Evolutionary conservation across 2,329 filamentous ascomycete genomes (phyloP).

Genomic region (Monilinia vaccinii-corymbosi): DNA sequence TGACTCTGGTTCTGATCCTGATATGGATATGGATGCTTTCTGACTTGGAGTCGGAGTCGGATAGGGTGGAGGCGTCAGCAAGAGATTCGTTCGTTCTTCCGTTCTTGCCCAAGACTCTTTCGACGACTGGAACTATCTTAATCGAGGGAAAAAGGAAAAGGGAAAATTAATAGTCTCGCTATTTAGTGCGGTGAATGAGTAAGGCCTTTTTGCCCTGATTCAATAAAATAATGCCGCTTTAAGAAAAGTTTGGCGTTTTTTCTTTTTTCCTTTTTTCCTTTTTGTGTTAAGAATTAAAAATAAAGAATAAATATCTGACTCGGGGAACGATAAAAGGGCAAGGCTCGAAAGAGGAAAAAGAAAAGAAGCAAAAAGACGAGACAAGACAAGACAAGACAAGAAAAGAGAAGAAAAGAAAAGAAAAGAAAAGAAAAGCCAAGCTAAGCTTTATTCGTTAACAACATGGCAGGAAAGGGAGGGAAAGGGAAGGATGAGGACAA

Average conservation of each 20-base stretch:
- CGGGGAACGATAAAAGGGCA: too few relatives aligned
- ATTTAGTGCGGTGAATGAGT: conserved; percentile 2
- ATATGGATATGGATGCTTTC: too few relatives aligned
- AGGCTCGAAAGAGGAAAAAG: background rate
- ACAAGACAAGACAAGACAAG: too few relatives aligned
- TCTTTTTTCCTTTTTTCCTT: background rate
- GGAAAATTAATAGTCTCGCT: background rate
- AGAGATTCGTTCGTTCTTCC: background rate
- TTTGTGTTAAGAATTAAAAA: background rate
- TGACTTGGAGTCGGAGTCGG: too few relatives aligned
- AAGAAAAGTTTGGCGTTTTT: background rate
- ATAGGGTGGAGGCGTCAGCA: conserved; percentile 1
- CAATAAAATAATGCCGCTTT: background rate
- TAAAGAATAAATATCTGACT: too few relatives aligned
- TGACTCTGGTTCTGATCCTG: too few relatives aligned
- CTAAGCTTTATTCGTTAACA: too few relatives aligned
- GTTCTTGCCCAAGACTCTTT: background rate
- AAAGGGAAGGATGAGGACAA: too few relatives aligned
- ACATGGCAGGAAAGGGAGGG: too few relatives aligned
- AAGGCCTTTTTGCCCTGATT: conserved; percentile 5
- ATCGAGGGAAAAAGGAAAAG: conserved; percentile 3
- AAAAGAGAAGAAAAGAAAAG: too few relatives aligned
- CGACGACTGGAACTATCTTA: background rate
- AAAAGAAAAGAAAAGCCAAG: too few relatives aligned
- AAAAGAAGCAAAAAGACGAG: background rate